Base-by-base conservation (phyloP, 2,329 filamentous ascomycete species). In the Colletotrichum lindemuthianum region DNA sequence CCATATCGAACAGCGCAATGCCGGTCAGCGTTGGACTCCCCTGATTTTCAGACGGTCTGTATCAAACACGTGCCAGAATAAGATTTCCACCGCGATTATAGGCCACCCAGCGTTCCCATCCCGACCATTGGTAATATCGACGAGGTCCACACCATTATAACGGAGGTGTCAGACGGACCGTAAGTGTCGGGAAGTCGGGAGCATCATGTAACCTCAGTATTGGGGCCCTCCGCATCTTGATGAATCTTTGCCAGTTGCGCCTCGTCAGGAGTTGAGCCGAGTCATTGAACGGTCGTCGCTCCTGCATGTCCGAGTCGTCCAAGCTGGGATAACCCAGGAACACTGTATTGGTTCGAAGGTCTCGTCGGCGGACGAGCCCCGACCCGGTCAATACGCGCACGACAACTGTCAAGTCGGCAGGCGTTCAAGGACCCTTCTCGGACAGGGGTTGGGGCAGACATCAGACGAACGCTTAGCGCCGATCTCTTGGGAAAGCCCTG, bases 391-490 rank as follows among this genome's bases (percentile, higher is more conserved):
- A 3, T 24, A 24, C 24, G 24, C 24, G 24, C 24, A 24, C 24
- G 24, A 24, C 24, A 59, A 33, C 49, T 59, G 54, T 54, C 50
- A 59, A 24, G 24, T 49, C 64, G 60, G 64, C 15, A 54, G 34
- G 43, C 60, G 50, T 39, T 44, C 50, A 63, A 40, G 64, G 45
- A 44, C 34, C 60, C 54, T 60, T 59, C 49, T 51, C 59, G 40
- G 54, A 50, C 49, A 64, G 43, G 60, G 44, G 60, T 50, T 54
- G 54, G 34, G 24, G 24, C 24, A 24, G 16, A 57, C 45, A 61
- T 49, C 61, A 67, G 60, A 65, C 56, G 60, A 67, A 65, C 61
- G 52, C 48, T 24, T 57, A 49, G 61, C 41, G 61, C 36, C 61
- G 61, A 67, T 65, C 60, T 50, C 39, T 52, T 36, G 39, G 48